A percentile compares a stretch with the other conserved stretches of the same genome.
These are phyloP conservation scores for Aspergillus ruber DNA, from an alignment of 2,329 filamentous ascomycete species.

Conservation along the genomic window DNA sequence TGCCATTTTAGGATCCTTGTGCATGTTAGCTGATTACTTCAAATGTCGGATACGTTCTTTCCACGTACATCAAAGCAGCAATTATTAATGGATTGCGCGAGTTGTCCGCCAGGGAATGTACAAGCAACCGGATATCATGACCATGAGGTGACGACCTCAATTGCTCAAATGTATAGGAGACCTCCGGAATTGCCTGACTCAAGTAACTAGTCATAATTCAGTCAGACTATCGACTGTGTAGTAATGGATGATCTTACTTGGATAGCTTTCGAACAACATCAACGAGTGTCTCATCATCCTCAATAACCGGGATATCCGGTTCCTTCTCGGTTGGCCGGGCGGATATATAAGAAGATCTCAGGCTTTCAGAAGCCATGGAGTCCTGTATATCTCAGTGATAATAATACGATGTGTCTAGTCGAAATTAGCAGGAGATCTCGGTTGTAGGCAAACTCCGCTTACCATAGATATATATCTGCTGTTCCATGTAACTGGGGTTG, in stretches of 20 bases:
- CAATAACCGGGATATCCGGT: constrained; percentile 35
- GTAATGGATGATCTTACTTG: constrained; percentile 18
- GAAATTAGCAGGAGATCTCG: background rate
- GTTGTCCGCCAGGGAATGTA: constrained; percentile 33
- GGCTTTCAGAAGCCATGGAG: constrained; percentile 2
- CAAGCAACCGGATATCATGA: constrained; percentile 32
- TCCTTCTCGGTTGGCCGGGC: constrained; percentile 14
- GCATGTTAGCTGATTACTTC: background rate
- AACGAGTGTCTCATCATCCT: constrained; percentile 33
- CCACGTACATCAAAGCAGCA: constrained; percentile 46
- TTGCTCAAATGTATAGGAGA: constrained; percentile 40
- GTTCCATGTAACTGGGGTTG: background rate
- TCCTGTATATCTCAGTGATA: background rate
- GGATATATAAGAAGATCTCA: constrained; percentile 12
- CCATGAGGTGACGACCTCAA: constrained; percentile 34
- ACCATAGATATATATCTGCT: background rate
- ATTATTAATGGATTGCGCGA: constrained; percentile 41
- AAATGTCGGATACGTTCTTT: background rate
- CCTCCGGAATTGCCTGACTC: constrained; percentile 31
- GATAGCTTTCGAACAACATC: constrained; percentile 37
- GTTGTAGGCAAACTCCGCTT: background rate
- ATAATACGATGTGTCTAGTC: background rate
- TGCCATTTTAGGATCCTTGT: constrained; percentile 54
- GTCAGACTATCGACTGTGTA: constrained; percentile 5
- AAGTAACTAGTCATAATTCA: constrained; percentile 28